Conservation (phyloP, 2,329 filamentous ascomycete species). For the Xylariomycetidae sp. region DNA sequence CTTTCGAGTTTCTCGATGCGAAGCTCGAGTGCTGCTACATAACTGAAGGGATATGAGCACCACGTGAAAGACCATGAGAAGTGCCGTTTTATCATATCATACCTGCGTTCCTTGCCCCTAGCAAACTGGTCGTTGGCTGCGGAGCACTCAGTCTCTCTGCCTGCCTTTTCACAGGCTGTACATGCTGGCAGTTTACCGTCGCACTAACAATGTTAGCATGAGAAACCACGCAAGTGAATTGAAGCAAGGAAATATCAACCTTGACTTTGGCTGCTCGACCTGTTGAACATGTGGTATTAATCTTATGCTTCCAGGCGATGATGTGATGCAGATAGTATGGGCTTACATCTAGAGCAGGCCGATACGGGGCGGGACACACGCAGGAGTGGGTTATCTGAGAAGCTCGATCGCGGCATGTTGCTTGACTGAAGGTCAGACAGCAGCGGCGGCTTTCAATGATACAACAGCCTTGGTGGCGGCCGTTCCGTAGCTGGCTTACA, state of each 20-base stretch:
- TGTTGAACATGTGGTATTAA: slow-evolving; percentile 23
- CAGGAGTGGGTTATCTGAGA: slow-evolving; percentile 52
- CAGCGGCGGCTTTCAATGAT: too few relatives aligned
- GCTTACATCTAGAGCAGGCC: slow-evolving; percentile 70
- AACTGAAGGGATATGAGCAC: slow-evolving; percentile 42
- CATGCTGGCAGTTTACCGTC: slow-evolving; percentile 95
- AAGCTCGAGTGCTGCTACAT: slow-evolving; percentile 91
- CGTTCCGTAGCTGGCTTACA: too few relatives aligned
- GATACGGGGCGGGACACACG: slow-evolving; percentile 75
- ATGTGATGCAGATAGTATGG: slow-evolving; percentile 3
- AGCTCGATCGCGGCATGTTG: slow-evolving; percentile 35
- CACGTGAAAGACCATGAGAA: not conserved
- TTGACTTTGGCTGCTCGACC: slow-evolving; percentile 90
- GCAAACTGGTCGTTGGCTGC: slow-evolving; percentile 96
- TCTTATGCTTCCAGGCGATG: slow-evolving; percentile 3
- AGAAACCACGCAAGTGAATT: slow-evolving; percentile 3
- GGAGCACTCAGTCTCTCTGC: slow-evolving; percentile 81
- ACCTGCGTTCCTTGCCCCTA: slow-evolving; percentile 89
- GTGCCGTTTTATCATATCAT: slow-evolving; percentile 12
- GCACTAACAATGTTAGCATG: slow-evolving; percentile 49
- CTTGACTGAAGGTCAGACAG: slow-evolving; percentile 2
- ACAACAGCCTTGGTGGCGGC: too few relatives aligned
- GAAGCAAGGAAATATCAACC: slow-evolving; percentile 33
- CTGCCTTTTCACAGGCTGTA: slow-evolving; percentile 89
- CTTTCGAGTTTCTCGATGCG: slow-evolving; percentile 84